Base-by-base conservation (phyloP, 2,329 filamentous ascomycete species). In the Xylariomycetidae sp. region DNA sequence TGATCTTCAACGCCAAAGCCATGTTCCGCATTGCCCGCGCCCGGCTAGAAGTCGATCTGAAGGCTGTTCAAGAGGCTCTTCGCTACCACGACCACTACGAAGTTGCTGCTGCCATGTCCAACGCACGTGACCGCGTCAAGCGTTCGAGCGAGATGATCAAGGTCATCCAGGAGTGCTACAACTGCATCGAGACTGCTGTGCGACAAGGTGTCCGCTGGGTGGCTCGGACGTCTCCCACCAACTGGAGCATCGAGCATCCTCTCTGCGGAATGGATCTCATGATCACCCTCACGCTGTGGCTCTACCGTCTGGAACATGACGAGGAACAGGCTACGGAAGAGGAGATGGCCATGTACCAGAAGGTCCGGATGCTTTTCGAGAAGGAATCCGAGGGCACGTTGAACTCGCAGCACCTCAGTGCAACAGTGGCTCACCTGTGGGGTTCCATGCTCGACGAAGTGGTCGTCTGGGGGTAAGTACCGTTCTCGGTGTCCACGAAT, bases 251-350 rank as follows among this genome's bases (percentile, higher is more conserved):
- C 40, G 92, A 98, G 67, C 90, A 98, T 60, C 89, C 92, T 32
- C 79, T 98, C 38, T 95, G 89, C 56, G 90, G 90, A 43, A 79
- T 98, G 67, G 92, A 98, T 61, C 74, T 96, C 48, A 95, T 98
- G 79, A 92, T 96, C 59, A 92, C 95, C 50, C 81, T 98, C 50
- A 95, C 87, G 54, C 72, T 96, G 48, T 98, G 92, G 92, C 82
- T 98, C 52, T 96, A 95, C 70, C 88, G 89, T 66, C 82, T 98
- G 70, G 92, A 98, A 82, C 89, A 96, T 68, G 92, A 98, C 69
- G 89, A 94, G 46, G 90, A 96, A 67, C 81, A 82, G 17, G 84
- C 86, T 20, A 85, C 79, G 19, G 82, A 85, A 47, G 87, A 93
- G 54, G 87, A 95, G 63, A 64, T 84, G 50, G 73, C 70, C 61